Base-by-base conservation (phyloP, 768 basidiomycete genomes). In the Russula abietina region DNA sequence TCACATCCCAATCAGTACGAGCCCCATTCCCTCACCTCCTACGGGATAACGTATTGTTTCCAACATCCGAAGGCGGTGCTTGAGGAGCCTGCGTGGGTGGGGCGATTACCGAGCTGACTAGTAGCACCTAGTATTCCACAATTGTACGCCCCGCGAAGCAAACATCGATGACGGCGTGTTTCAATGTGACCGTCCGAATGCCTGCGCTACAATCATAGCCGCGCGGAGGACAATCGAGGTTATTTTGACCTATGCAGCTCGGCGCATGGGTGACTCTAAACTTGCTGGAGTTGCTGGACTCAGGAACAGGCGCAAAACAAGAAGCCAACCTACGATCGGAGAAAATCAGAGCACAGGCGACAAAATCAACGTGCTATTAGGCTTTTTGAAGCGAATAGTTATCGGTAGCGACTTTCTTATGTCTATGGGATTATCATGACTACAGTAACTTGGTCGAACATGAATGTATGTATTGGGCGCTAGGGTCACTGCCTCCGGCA, bases 1-100 rank as follows among this genome's bases (percentile, higher is more conserved):
- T 88, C 91, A 0, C 94, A 97, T 73, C 93, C 94, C 9, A 90
- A 94, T 69, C 87, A 93, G 68, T 12, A 84, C 88, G 1, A 87
- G 86, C 66, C 77, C 91, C 32, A 78, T 12, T 41, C 46, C 43
- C n/a, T n/a, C n/a, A n/a, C n/a, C n/a, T n/a, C n/a, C n/a, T n/a
- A n/a, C n/a, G n/a, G n/a, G n/a, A n/a, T n/a, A n/a, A n/a, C n/a
- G n/a, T n/a, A n/a, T n/a, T n/a, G 32, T 43, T 64, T 61, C 33
- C 61, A 95, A 92, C 89, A 91, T 70, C 87, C 89, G 4, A 94
- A 92, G 68, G 86, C 93, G 6, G 87, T 92, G 2, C 78, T 88
- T 0, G 84, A 85, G 16, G 93, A 94, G 67, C 86, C 88, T 7
- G 84, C 92, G 0, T 93, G 93, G 0, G 74, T 93, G 57, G 93